A percentile compares a stretch with the other conserved stretches of the same genome.
These are phyloP conservation scores for Taphrina communis DNA, from an alignment of 1,139 yeast species.

Conservation along the genomic window DNA sequence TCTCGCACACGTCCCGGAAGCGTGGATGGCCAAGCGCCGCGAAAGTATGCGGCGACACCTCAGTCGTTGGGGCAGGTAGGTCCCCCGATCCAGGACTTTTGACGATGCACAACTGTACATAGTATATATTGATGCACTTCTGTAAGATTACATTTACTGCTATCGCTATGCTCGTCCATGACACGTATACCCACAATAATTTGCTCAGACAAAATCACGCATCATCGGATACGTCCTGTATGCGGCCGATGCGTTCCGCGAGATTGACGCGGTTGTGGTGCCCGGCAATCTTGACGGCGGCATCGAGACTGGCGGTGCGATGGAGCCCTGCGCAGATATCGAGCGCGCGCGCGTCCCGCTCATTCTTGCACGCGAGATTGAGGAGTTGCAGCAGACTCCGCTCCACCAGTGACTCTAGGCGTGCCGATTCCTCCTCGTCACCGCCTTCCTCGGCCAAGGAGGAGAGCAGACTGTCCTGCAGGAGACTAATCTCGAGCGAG, in stretches of 20 bases:
- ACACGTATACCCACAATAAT: no score
- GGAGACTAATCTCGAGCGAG: constrained; percentile 47
- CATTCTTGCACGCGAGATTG: constrained; percentile 76
- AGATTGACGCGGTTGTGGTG: constrained; percentile 70
- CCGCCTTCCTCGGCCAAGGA: constrained; percentile 52
- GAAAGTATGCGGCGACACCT: constrained; percentile 10
- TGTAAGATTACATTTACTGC: no score
- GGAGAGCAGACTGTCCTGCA: constrained; percentile 47
- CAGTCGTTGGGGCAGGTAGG: constrained; percentile 29
- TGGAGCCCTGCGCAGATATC: constrained; percentile 72
- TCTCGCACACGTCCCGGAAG: constrained; percentile 19
- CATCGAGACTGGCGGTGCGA: constrained; percentile 77
- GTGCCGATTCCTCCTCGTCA: constrained; percentile 44
- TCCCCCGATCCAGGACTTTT: not conserved
- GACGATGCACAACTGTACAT: no score
- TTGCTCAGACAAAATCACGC: no score
- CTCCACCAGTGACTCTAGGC: constrained; percentile 60
- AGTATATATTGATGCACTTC: no score
- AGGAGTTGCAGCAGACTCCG: constrained; percentile 75
- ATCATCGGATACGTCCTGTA: not conserved
- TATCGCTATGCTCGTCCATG: no score
- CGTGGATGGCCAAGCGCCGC: constrained; percentile 28
- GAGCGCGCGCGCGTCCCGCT: constrained; percentile 68
- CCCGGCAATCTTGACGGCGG: constrained; percentile 83
- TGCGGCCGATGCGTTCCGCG: constrained; percentile 62